These are phyloP conservation scores for Filobasidium wieringae DNA, from an alignment of 768 basidiomycete species.

Conservation along the genomic window DNA sequence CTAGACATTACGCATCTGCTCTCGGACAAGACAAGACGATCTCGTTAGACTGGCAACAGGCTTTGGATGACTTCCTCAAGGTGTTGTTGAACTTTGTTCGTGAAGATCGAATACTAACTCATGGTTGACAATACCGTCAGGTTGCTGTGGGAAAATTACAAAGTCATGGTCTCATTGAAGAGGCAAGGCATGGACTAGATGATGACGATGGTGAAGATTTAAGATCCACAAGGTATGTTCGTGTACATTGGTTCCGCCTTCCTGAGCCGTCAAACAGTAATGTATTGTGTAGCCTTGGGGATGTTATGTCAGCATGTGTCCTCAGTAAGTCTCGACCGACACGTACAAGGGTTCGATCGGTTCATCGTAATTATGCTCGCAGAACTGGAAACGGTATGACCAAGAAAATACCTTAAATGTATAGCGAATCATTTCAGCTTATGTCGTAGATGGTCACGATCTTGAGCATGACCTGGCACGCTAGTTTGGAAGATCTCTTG, in stretches of 20 bases:
- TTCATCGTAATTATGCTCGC: too few relatives aligned
- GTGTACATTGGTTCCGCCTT: too few relatives aligned
- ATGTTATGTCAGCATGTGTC: constrained; percentile 20
- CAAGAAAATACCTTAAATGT: too few relatives aligned
- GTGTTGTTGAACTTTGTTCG: too few relatives aligned
- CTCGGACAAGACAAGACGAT: background rate
- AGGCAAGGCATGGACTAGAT: constrained; percentile 43
- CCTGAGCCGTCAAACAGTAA: constrained; percentile 43
- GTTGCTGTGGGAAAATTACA: constrained; percentile 39
- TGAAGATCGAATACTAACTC: too few relatives aligned
- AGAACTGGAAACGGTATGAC: too few relatives aligned
- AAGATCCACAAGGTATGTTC: too few relatives aligned
- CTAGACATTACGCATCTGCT: constrained; percentile 56
- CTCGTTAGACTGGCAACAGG: constrained; percentile 15
- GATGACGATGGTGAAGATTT: background rate
- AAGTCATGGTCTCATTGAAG: constrained; percentile 42
- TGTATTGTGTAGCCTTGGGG: constrained; percentile 18
- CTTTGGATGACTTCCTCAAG: constrained; percentile 46
- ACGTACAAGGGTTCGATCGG: too few relatives aligned
- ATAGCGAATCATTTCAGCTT: constrained; percentile 7
- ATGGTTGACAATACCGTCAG: too few relatives aligned
- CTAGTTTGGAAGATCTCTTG: constrained; percentile 14
- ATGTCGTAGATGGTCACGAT: constrained; percentile 20
- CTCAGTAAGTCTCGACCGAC: constrained; percentile 29
- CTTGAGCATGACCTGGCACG: constrained; percentile 14